phyloP scores from a whole-genome alignment of 1,284 basidiomycete genomes.

The Heterobasidion occidentale region DNA sequence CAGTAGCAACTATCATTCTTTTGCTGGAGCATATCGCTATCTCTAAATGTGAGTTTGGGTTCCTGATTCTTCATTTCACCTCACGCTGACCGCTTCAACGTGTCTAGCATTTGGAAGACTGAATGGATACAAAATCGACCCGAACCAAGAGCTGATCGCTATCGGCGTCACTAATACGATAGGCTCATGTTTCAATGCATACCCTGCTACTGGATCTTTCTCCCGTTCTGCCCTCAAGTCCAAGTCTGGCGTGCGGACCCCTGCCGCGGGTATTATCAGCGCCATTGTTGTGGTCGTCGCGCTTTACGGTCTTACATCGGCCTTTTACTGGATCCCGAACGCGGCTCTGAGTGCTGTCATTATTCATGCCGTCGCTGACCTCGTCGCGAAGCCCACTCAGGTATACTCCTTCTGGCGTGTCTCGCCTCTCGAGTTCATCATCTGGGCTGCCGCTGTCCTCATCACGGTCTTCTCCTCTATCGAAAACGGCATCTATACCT shows the following conservation, averaged over 20 bases:
- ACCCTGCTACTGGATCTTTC: constrained; percentile 97
- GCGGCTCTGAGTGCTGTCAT: constrained; percentile 87
- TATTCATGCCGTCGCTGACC: constrained; percentile 91
- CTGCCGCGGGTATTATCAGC: constrained; percentile 83
- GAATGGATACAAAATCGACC: constrained; percentile 97
- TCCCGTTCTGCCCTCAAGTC: constrained; percentile 94
- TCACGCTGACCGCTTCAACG: neutral
- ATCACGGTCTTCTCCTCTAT: constrained; percentile 85
- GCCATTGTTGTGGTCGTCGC: constrained; percentile 90
- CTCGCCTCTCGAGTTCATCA: constrained; percentile 88
- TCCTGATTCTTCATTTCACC: constrained; percentile 1
- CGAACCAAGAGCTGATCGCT: constrained; percentile 95
- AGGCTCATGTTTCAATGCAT: constrained; percentile 84
- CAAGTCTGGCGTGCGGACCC: constrained; percentile 95
- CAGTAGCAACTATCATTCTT: constrained; percentile 91
- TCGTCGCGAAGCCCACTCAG: constrained; percentile 83
- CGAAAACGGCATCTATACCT: constrained; percentile 93
- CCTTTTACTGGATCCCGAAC: constrained; percentile 84
- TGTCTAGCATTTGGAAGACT: constrained; percentile 83
- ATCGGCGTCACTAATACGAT: constrained; percentile 94
- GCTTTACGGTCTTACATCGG: constrained; percentile 86
- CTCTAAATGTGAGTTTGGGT: constrained; percentile 61
- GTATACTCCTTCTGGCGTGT: constrained; percentile 94
- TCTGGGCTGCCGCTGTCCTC: constrained; percentile 85
- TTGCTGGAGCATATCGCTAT: constrained; percentile 97